These are phyloP conservation scores for Aspergillus sp. DNA, from an alignment of 2,329 filamentous ascomycete species.

Conservation along the genomic window DNA sequence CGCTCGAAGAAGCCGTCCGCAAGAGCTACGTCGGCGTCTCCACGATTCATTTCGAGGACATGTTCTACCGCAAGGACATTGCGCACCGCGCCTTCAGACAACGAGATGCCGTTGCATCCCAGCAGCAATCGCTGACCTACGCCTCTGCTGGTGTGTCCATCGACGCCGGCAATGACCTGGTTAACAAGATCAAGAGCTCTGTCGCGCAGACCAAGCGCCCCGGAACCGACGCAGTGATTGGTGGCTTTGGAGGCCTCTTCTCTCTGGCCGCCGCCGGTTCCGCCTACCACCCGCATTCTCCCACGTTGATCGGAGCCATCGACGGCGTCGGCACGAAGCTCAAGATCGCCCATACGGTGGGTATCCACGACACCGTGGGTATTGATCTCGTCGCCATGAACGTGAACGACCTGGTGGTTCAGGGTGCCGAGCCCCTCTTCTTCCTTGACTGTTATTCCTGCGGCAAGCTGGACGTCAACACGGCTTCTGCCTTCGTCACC, in stretches of 20 bases:
- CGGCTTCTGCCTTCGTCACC: conserved; percentile 81
- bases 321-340: conserved; percentile 97
- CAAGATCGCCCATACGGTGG: conserved; percentile 87
- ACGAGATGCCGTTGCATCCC: conserved; percentile 23
- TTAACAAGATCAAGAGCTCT: conserved; percentile 84
- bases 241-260: conserved; percentile 88
- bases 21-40: conserved; percentile 84
- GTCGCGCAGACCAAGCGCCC: conserved; percentile 82
- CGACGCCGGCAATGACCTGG: conserved; percentile 88
- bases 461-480: conserved; percentile 76
- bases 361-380: conserved; percentile 90
- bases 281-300: conserved; percentile 72
- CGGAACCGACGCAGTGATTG: conserved; percentile 89
- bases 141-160: conserved; percentile 92
- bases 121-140: conserved; percentile 67
- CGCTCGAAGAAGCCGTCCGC: conserved; percentile 77
- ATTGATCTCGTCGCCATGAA: conserved; percentile 99
- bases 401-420: conserved; percentile 94
- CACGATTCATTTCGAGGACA: conserved; percentile 77
- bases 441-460: conserved; percentile 99
- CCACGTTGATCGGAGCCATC: conserved; percentile 87
- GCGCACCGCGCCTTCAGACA: conserved; percentile 64
- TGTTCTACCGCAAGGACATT: conserved; percentile 93
- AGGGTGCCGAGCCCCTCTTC: conserved; percentile 90
- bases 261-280: conserved; percentile 67